phyloP scores from a whole-genome alignment of 345 rosid species.

The Gossypium longicalyx region DNA sequence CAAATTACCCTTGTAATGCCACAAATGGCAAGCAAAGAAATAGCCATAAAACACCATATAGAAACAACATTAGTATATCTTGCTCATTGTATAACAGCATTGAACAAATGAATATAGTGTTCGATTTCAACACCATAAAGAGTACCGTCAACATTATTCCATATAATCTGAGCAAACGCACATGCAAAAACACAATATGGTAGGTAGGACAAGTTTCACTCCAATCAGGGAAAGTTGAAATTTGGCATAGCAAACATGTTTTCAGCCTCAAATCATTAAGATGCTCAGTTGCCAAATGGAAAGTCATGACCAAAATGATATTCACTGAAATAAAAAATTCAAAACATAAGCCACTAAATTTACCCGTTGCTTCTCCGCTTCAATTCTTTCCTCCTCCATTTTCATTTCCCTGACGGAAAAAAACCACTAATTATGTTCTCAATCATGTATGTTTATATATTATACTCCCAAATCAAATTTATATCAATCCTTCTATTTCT shows the following conservation, averaged over 20 bases:
- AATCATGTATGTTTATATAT: neutral
- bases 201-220: neutral
- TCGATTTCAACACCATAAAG: neutral
- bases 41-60: neutral
- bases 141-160: neutral
- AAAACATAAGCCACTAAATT: constrained; percentile 16
- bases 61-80: neutral
- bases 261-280: constrained; percentile 4
- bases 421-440: neutral
- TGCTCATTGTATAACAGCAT: neutral
- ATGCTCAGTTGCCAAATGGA: neutral
- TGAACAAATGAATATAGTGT: neutral
- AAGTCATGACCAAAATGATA: neutral
- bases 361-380: constrained; percentile 93
- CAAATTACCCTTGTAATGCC: neutral
- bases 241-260: constrained; percentile 5
- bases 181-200: neutral
- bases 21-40: neutral
- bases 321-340: neutral
- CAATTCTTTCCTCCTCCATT: constrained; percentile 81
- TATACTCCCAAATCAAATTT: neutral
- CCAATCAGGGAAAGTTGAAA: neutral
- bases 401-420: constrained; percentile 57
- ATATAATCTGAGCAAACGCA: neutral
- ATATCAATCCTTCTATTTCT: neutral